Evolutionary conservation across 1,284 basidiomycete genomes (phyloP).

Genomic region (Cryptococcus deneoformans): DNA sequence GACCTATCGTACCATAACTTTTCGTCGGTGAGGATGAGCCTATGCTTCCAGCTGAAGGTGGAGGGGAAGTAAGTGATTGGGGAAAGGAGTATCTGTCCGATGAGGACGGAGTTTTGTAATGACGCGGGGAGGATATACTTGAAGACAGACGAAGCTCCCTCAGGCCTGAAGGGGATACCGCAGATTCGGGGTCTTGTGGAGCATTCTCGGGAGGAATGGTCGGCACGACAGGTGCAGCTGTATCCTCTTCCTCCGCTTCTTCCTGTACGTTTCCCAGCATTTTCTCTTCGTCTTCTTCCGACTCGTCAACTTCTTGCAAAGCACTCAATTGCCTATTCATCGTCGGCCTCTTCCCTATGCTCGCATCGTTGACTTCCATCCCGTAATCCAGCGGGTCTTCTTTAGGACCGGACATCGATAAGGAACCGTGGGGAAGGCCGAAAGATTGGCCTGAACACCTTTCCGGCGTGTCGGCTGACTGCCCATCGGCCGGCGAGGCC

Average conservation of each 20-base stretch:
- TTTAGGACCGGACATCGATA: constrained; percentile 5
- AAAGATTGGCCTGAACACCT: constrained; percentile 18
- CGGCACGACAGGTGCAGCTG: background rate
- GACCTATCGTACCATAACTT: constrained; percentile 32
- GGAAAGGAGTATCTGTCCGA: background rate
- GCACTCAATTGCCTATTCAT: constrained; percentile 25
- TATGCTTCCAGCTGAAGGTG: background rate
- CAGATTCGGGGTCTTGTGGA: background rate
- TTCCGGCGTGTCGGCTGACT: constrained; percentile 7
- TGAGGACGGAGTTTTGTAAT: too few species aligned
- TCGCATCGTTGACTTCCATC: constrained; percentile 17
- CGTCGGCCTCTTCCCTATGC: constrained; percentile 21
- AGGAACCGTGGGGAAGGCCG: background rate
- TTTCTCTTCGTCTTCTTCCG: constrained; percentile 30
- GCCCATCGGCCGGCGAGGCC: constrained; percentile 19
- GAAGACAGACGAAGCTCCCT: constrained; percentile 37
- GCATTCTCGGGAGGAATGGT: background rate
- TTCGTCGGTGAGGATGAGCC: constrained; percentile 26
- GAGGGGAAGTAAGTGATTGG: constrained; percentile 7
- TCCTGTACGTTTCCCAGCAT: constrained; percentile 5
- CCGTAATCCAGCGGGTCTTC: constrained; percentile 31
- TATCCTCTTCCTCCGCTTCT: background rate
- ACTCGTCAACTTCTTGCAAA: constrained; percentile 42
- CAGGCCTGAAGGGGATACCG: constrained; percentile 15
- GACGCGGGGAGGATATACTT: constrained; percentile 12